phyloP scores from a whole-genome alignment of 2,329 filamentous ascomycete genomes.

The Spiromastix sp. region DNA sequence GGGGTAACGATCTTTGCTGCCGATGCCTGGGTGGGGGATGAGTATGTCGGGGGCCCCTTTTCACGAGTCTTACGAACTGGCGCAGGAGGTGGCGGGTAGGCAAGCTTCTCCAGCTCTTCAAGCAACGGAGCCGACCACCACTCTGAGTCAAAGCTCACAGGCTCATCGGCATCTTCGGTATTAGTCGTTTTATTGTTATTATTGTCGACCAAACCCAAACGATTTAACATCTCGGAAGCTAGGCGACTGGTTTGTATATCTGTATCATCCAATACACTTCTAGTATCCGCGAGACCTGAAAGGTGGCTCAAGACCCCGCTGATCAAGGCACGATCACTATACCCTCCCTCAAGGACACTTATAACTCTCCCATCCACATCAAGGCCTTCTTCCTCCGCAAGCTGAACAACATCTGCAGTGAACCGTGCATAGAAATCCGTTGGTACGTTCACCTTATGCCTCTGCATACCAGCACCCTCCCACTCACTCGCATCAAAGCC shows the following conservation, averaged over 20 bases:
- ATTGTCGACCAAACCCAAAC: slow-evolving; percentile 17
- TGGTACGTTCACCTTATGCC: slow-evolving; percentile 89
- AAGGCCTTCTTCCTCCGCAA: slow-evolving; percentile 70
- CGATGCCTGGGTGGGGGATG: slow-evolving; percentile 79
- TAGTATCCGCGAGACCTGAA: slow-evolving; percentile 59
- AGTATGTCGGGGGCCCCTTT: slow-evolving; percentile 59
- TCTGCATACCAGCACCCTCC: slow-evolving; percentile 87
- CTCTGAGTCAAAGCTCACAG: slow-evolving; percentile 49
- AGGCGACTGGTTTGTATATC: slow-evolving; percentile 34
- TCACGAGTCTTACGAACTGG: slow-evolving; percentile 46
- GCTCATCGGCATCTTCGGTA: slow-evolving; percentile 12
- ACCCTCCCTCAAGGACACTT: slow-evolving; percentile 91
- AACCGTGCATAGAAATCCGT: slow-evolving; percentile 94
- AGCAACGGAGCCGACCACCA: slow-evolving; percentile 64
- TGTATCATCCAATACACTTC: slow-evolving; percentile 17
- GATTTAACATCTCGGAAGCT: slow-evolving; percentile 48
- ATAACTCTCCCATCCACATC: slow-evolving; percentile 75
- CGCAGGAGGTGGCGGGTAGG: slow-evolving; percentile 41
- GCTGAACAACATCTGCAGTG: slow-evolving; percentile 69
- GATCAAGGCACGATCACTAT: slow-evolving; percentile 80
- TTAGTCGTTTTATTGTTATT: slow-evolving; percentile 8
- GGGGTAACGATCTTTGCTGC: slow-evolving; percentile 63
- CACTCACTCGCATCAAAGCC: slow-evolving; percentile 96
- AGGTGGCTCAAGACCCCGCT: slow-evolving; percentile 87
- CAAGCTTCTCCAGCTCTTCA: slow-evolving; percentile 56